phyloP scores from a whole-genome alignment of 2,329 filamentous ascomycete genomes.

The Xylariaceae sp. region DNA sequence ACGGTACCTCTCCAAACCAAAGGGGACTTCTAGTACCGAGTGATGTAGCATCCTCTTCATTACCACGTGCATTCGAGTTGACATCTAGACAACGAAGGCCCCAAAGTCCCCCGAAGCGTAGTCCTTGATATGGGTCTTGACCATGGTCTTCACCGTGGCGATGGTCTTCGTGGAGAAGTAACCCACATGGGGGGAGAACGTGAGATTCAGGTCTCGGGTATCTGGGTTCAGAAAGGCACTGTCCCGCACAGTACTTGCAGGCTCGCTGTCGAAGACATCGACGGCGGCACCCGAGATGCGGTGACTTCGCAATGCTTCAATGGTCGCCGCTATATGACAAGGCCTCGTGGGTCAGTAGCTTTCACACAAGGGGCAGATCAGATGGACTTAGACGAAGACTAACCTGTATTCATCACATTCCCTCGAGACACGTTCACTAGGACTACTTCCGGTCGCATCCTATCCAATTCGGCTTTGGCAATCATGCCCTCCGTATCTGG shows the following conservation, averaged over 20 bases:
- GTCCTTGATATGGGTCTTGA: constrained; percentile 18
- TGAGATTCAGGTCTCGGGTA: constrained; percentile 18
- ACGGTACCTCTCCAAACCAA: no score
- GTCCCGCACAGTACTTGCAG: constrained; percentile 20
- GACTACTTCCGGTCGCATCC: constrained; percentile 20
- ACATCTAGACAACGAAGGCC: not conserved
- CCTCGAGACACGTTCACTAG: constrained; percentile 26
- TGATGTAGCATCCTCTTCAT: no score
- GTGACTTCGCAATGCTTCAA: constrained; percentile 26
- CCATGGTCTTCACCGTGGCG: constrained; percentile 18
- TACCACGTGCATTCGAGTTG: no score
- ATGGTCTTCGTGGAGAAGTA: constrained; percentile 25
- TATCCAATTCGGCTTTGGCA: constrained; percentile 18
- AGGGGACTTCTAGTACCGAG: no score
- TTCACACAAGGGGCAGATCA: not conserved
- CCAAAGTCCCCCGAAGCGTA: constrained; percentile 11
- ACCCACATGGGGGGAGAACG: constrained; percentile 25
- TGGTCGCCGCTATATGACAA: constrained; percentile 7
- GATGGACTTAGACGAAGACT: not conserved
- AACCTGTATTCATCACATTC: constrained; percentile 16
- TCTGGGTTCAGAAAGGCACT: constrained; percentile 20
- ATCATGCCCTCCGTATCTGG: constrained; percentile 17
- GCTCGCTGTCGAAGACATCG: constrained; percentile 26
- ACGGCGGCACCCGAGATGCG: constrained; percentile 23
- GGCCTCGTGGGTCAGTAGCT: not conserved